Conservation (phyloP, 768 basidiomycete species). For the Lentinula guzmanii region DNA sequence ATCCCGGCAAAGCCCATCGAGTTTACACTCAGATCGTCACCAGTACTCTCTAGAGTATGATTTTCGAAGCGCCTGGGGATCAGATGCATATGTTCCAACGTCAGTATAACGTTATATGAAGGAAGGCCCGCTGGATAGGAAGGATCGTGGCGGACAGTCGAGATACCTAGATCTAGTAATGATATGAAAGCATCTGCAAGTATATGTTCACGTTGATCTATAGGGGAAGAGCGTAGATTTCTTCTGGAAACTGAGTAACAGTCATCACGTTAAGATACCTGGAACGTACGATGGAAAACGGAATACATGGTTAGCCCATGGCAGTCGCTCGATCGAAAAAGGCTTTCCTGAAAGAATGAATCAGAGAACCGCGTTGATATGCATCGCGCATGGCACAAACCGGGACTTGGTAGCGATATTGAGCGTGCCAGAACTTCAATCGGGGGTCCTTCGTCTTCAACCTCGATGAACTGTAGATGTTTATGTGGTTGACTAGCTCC, state of each 20-base stretch:
- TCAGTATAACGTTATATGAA: constrained; percentile 82
- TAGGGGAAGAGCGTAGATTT: constrained; percentile 27
- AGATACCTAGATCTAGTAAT: constrained; percentile 73
- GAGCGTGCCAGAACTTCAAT: constrained; percentile 64
- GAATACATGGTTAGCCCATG: constrained; percentile 78
- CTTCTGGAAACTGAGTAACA: background rate
- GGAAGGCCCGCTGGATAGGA: constrained; percentile 57
- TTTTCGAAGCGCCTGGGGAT: constrained; percentile 71
- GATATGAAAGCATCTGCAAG: constrained; percentile 61
- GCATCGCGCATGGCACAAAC: constrained; percentile 25
- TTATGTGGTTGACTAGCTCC: constrained; percentile 91
- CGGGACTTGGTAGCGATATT: constrained; percentile 51
- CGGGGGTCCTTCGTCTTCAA: constrained; percentile 60
- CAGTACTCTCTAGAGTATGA: constrained; percentile 45
- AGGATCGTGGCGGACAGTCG: constrained; percentile 62
- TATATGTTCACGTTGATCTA: constrained; percentile 40
- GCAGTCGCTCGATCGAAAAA: constrained; percentile 58
- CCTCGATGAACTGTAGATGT: constrained; percentile 82
- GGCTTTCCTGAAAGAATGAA: constrained; percentile 51
- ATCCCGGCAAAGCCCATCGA: constrained; percentile 87
- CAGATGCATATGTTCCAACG: constrained; percentile 78
- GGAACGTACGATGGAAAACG: constrained; percentile 39
- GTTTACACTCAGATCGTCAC: constrained; percentile 68
- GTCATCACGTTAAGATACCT: background rate
- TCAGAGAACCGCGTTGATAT: background rate